These are phyloP conservation scores for Sicyos edulis DNA, from an alignment of 306 rosid species.

Conservation along the genomic window DNA sequence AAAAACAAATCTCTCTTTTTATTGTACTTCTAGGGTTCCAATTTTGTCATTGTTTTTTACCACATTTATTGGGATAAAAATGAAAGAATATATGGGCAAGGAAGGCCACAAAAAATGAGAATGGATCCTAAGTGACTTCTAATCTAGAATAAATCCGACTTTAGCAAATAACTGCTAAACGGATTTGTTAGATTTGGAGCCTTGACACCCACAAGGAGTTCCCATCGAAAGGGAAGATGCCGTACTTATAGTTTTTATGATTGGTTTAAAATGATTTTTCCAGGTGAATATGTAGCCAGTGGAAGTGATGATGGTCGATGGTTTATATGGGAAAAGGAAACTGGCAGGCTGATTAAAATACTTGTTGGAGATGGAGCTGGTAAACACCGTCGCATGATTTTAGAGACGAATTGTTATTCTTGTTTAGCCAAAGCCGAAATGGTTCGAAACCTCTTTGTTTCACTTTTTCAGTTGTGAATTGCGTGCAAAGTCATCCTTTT, in stretches of 20 bases:
- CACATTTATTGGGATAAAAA: too few species aligned
- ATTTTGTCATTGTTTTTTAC: not conserved
- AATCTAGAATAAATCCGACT: too few species aligned
- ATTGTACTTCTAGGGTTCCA: not conserved
- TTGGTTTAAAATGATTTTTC: conserved; percentile 28
- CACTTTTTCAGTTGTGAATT: conserved; percentile 68
- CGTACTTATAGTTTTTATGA: not conserved
- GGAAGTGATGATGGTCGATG: conserved; percentile 99
- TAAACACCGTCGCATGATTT: conserved; percentile 25
- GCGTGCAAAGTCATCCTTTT: conserved; percentile 83
- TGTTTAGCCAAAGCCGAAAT: not conserved
- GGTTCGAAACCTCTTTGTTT: not conserved
- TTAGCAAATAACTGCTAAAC: too few species aligned
- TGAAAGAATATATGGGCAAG: too few species aligned
- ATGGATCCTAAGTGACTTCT: too few species aligned
- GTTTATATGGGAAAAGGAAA: conserved; percentile 92
- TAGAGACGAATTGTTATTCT: not conserved
- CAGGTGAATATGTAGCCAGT: conserved; percentile 89
- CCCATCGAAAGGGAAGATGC: too few species aligned
- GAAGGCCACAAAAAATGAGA: too few species aligned
- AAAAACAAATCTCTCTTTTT: too few species aligned
- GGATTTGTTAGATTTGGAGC: too few species aligned
- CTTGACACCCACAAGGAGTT: too few species aligned
- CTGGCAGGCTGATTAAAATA: conserved; percentile 84
- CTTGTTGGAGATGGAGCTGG: conserved; percentile 86